Conservation (phyloP, 176 grass and related monocot species). For the Zoysia japonica region DNA sequence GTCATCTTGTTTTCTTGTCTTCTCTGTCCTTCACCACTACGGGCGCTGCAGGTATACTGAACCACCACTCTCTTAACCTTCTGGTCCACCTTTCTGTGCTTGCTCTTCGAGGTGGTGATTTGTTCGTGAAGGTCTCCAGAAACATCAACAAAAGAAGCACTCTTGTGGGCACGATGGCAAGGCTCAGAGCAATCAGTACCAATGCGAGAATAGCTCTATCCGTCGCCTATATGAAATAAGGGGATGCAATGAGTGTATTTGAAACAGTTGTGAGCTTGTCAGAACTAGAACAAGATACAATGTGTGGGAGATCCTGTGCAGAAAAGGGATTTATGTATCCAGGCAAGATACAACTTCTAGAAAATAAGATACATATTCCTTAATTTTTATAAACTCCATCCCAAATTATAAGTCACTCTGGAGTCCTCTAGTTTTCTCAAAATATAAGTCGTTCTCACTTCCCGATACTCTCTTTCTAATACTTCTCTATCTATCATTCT, state of each 20-base stretch:
- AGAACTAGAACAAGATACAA: conserved; percentile 11
- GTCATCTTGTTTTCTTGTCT: conserved; percentile 81
- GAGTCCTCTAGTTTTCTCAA: too few relatives aligned
- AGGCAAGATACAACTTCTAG: too few relatives aligned
- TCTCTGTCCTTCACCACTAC: conserved; percentile 81
- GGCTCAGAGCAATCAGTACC: conserved; percentile 57
- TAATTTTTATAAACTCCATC: too few relatives aligned
- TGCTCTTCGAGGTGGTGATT: conserved; percentile 62
- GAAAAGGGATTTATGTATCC: too few relatives aligned
- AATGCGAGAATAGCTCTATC: conserved; percentile 69
- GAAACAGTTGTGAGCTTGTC: background rate
- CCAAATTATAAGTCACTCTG: too few relatives aligned
- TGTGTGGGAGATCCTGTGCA: conserved; percentile 2
- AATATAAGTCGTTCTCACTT: too few relatives aligned
- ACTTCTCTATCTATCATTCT: too few relatives aligned
- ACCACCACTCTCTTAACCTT: conserved; percentile 96
- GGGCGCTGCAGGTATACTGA: conserved; percentile 95
- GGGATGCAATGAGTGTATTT: background rate
- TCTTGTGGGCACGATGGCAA: conserved; percentile 65
- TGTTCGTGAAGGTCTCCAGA: conserved; percentile 82
- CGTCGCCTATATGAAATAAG: conserved; percentile 52
- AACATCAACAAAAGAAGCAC: conserved; percentile 61
- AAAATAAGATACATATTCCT: too few relatives aligned
- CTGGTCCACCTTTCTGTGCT: conserved; percentile 82
- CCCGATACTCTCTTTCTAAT: too few relatives aligned